Percentiles rank a stretch among this genome's conserved stretches.
Conservation (phyloP, 768 basidiomycete species). For the Suillus occidentalis region DNA sequence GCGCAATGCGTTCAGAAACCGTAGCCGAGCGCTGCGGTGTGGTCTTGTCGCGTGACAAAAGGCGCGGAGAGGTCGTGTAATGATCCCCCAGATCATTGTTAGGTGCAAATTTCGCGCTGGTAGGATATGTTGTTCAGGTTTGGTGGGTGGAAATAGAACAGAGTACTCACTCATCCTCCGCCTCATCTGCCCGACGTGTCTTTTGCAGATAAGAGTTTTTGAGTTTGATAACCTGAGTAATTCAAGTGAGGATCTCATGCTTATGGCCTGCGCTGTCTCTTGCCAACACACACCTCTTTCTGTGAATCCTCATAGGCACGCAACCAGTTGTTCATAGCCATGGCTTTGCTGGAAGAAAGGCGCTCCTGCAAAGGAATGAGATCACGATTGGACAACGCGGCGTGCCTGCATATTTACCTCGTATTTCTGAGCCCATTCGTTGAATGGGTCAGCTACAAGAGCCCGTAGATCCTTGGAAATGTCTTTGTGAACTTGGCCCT, state of each 20-base stretch:
- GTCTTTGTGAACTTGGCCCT: slow-evolving; percentile 73
- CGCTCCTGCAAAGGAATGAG: slow-evolving; percentile 47
- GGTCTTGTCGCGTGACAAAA: slow-evolving; percentile 56
- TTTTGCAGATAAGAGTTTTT: slow-evolving; percentile 79
- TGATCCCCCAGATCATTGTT: slow-evolving; percentile 61
- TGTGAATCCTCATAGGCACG: slow-evolving; percentile 69
- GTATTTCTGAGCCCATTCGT: slow-evolving; percentile 74
- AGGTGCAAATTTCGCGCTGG: slow-evolving; percentile 87
- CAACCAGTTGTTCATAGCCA: slow-evolving; percentile 66
- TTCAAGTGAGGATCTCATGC: slow-evolving; percentile 1
- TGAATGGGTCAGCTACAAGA: slow-evolving; percentile 79
- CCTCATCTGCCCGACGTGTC: slow-evolving; percentile 83
- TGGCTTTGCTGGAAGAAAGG: slow-evolving; percentile 54
- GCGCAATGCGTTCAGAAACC: slow-evolving; percentile 84
- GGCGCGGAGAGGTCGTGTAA: slow-evolving; percentile 78
- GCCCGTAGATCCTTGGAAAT: slow-evolving; percentile 75
- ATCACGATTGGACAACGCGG: background rate
- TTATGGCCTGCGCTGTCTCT: background rate
- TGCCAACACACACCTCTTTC: slow-evolving; percentile 47
- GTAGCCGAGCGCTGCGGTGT: slow-evolving; percentile 66
- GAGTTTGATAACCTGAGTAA: slow-evolving; percentile 52
- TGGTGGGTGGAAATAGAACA: background rate
- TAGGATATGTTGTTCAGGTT: slow-evolving; percentile 14
- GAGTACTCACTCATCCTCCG: slow-evolving; percentile 83
- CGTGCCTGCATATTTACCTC: slow-evolving; percentile 43